Evolutionary conservation across 192 early-diverging fungal genomes (phyloP).

Genomic region (Coemansia sp.): DNA sequence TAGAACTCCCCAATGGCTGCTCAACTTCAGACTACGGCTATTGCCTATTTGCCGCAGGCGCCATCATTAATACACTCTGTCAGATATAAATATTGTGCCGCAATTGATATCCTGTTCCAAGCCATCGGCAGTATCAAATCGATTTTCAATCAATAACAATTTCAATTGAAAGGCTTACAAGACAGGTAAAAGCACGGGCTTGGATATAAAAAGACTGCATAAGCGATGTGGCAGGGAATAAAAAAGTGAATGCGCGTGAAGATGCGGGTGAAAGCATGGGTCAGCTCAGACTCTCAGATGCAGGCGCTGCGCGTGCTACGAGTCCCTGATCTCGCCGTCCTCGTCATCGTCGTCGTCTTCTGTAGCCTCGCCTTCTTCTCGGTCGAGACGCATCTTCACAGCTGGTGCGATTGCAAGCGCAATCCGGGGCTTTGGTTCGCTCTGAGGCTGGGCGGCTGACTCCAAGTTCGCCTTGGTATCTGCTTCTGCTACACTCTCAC

Average conservation of each 20-base stretch:
- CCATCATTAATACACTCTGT: too few species aligned
- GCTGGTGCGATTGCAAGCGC: not conserved
- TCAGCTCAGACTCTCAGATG: constrained; percentile 1
- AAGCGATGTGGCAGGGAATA: not conserved
- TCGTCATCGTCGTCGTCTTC: constrained; percentile 51
- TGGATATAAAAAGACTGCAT: constrained; percentile 1
- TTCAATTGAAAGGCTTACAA: not conserved
- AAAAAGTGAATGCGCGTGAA: not conserved
- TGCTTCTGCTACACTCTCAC: not conserved
- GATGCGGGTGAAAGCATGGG: not conserved
- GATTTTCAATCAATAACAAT: not conserved
- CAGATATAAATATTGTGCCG: too few species aligned
- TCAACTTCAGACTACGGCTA: too few species aligned
- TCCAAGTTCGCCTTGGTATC: not conserved
- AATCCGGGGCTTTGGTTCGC: not conserved
- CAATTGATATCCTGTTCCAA: not conserved
- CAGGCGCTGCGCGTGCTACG: not conserved
- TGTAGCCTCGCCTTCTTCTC: constrained; percentile 50
- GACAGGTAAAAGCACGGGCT: not conserved
- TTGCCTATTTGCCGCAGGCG: too few species aligned
- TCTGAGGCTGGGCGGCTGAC: not conserved
- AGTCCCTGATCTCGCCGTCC: constrained; percentile 49
- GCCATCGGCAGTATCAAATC: not conserved
- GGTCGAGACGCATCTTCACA: constrained; percentile 17
- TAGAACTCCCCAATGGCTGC: too few species aligned